Conservation (phyloP, 495 filamentous ascomycete species). For the Tuber melanosporum region DNA sequence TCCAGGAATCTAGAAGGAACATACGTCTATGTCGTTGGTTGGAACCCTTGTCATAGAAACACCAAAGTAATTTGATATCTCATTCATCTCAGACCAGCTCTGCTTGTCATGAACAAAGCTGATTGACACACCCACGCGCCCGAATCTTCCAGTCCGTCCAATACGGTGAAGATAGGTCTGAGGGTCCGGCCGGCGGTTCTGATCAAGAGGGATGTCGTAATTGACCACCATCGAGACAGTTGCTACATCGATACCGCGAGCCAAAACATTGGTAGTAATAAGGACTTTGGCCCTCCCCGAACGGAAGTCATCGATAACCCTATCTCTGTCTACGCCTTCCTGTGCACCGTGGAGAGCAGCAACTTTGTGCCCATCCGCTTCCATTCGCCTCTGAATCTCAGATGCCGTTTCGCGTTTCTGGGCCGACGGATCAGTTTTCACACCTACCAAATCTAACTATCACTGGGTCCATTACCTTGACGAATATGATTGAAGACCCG, state of each 20-base stretch:
- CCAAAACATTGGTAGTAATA: constrained; percentile 94
- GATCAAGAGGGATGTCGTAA: constrained; percentile 68
- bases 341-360: constrained; percentile 78
- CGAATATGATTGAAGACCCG: constrained; percentile 96
- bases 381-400: constrained; percentile 79
- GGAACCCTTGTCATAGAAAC: constrained; percentile 55
- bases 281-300: constrained; percentile 85
- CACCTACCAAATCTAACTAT: constrained; percentile 32
- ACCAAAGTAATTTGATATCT: constrained; percentile 68
- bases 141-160: constrained; percentile 93
- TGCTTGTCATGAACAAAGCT: constrained; percentile 76
- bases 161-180: constrained; percentile 98
- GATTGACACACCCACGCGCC: constrained; percentile 92
- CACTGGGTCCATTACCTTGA: constrained; percentile 56
- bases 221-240: constrained; percentile 97
- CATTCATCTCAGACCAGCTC: constrained; percentile 65
- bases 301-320: constrained; percentile 81
- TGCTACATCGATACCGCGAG: constrained; percentile 93
- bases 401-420: constrained; percentile 73
- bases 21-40: constrained; percentile 45
- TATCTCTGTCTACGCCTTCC: constrained; percentile 75
- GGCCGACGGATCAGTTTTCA: not conserved
- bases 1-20: not conserved
- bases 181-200: constrained; percentile 58
- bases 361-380: constrained; percentile 80